A percentile compares a stretch with the other conserved stretches of the same genome.
phyloP scores from a whole-genome alignment of 1,139 yeast species.

The Yamadazyma friedrichii region DNA sequence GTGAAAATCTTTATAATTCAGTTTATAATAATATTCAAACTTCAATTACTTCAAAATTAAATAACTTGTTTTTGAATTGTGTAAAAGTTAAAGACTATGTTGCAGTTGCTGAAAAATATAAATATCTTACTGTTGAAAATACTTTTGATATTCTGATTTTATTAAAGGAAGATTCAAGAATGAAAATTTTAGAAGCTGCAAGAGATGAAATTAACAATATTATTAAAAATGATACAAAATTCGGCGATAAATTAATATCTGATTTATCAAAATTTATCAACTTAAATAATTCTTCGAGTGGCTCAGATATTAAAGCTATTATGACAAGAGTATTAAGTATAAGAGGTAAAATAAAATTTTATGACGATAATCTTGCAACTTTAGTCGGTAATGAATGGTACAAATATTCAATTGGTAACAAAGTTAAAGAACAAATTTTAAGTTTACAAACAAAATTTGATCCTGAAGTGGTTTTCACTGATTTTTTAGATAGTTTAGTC shows the following conservation, averaged over 20 bases:
- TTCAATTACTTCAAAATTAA: conserved; percentile 23
- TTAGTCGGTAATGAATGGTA: conserved; percentile 73
- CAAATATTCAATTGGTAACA: conserved; percentile 69
- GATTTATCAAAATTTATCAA: conserved; percentile 3
- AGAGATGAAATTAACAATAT: conserved; percentile 26
- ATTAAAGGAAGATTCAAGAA: conserved; percentile 37
- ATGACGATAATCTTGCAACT: conserved; percentile 8
- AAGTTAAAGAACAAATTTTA: conserved; percentile 51
- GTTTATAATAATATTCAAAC: conserved; percentile 23
- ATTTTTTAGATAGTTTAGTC: conserved; percentile 44
- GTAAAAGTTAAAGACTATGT: conserved; percentile 29
- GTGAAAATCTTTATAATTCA: conserved; percentile 28
- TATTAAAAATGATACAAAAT: conserved; percentile 10
- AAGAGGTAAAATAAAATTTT: conserved; percentile 10
- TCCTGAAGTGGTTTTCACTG: conserved; percentile 36
- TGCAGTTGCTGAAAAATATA: conserved; percentile 25
- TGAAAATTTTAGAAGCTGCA: conserved; percentile 31
- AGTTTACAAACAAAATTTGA: conserved; percentile 47
- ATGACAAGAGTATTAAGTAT: conserved; percentile 7
- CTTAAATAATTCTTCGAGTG: background rate
- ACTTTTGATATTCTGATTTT: conserved; percentile 21
- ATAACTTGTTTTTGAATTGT: conserved; percentile 27
- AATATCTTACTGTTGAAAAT: conserved; percentile 16
- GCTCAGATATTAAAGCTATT: conserved; percentile 4
- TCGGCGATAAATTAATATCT: background rate